Evolutionary conservation across 2,329 filamentous ascomycete genomes (phyloP).

Genomic region (Hypomyces rosellus): DNA sequence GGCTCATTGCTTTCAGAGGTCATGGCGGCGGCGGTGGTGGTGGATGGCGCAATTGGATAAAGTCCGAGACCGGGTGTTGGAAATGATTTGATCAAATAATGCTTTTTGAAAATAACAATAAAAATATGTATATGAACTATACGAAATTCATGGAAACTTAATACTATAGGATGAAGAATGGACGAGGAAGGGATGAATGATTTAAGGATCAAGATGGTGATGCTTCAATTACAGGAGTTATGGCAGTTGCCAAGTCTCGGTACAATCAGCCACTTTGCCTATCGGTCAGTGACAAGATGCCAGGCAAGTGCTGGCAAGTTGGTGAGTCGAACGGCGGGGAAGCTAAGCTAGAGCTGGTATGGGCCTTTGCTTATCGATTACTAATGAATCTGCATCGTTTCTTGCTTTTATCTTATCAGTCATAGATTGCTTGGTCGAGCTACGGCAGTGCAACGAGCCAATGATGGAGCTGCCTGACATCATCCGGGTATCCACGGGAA

Average conservation of each 20-base stretch:
- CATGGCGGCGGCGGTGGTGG: slow-evolving; percentile 10
- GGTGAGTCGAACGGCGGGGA: no score
- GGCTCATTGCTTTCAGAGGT: slow-evolving; percentile 7
- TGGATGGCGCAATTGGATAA: slow-evolving; percentile 1
- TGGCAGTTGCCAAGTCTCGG: no score
- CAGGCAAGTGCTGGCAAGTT: no score
- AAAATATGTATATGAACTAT: no score
- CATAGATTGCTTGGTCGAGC: slow-evolving; percentile 3
- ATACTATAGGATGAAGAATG: no score
- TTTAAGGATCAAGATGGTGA: no score
- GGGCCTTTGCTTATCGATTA: not conserved
- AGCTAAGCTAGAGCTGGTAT: not conserved
- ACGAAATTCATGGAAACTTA: no score
- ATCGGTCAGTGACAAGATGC: no score
- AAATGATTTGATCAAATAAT: not conserved
- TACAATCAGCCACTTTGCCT: no score
- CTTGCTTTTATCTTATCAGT: slow-evolving; percentile 8
- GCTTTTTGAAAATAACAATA: not conserved
- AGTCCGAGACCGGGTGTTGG: slow-evolving; percentile 6
- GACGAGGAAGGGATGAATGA: no score
- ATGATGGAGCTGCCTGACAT: slow-evolving; percentile 8
- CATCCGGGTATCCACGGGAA: slow-evolving; percentile 10
- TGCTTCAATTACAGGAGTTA: no score
- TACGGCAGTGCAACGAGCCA: not conserved
- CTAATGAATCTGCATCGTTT: not conserved